Evolutionary conservation across 108 stramenopile genomes (phyloP), one percentile per base, ranked within the genome.

Genomic region (Nitzschia palea): DNA sequence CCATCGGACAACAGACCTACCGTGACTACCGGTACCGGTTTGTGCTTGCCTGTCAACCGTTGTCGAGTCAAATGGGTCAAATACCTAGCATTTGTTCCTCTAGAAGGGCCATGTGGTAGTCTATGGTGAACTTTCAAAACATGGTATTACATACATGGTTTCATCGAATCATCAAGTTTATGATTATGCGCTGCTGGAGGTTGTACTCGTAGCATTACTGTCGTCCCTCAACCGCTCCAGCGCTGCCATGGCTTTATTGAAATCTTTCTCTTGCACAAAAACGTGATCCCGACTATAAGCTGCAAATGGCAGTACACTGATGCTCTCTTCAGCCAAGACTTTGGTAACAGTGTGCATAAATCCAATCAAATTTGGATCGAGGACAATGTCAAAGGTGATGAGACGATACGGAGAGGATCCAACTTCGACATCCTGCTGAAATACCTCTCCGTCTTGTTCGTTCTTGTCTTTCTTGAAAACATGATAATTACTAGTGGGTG

Each of bases 301-400:
- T 28, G 68, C 68, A 60, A 47, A 70, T 10, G 68, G 57, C 32
- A 70, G 44, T 1, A 70, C 68, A 18, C 51, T 54, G 33, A 70
- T 70, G 14, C 50, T 25, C 12, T 51, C 44, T 5, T 20, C 68
- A 4, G 68, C 68, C 58, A 70, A 36, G 1, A 52, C 68, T 60
- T 52, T 61, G 0, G 68, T 70, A 15, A 70, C 48, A 28, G 34
- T 0, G 6, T 55, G 43, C 68, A 70, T 70, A 42, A 70, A 70
- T 0, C 68, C 68, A 34, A 70, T 52, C 45, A 70, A 47, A 30
- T 35, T 51, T 22, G 68, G 68, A 51, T 59, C 58, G 34, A 70
- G 15, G 4, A 70, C 68, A n/a, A 70, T 58, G 48, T 70, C 68
- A 60, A 70, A 70, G 14, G 68, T 70, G 35, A 70, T 37, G 40